Evolutionary conservation across 2,329 filamentous ascomycete species (phyloP).

Genomic region (Fusarium tuaranense): DNA sequence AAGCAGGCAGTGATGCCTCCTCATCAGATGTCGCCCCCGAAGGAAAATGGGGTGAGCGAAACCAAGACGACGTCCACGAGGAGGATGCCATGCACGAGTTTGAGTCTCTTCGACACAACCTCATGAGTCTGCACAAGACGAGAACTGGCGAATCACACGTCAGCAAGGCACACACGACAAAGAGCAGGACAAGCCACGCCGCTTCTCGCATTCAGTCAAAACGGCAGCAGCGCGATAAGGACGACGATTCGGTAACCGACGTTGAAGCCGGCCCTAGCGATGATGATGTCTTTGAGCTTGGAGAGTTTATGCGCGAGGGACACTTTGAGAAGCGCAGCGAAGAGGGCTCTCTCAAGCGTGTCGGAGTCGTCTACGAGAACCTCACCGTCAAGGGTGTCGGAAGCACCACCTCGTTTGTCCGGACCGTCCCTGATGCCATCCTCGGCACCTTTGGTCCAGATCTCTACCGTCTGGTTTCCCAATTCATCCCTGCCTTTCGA

Average conservation of each 20-base stretch:
- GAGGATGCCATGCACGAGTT: constrained; percentile 51
- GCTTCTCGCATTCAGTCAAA: constrained; percentile 19
- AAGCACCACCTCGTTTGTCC: constrained; percentile 74
- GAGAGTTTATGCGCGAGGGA: constrained; percentile 34
- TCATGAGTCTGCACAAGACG: constrained; percentile 50
- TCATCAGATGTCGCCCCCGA: constrained; percentile 32
- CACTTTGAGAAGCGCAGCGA: constrained; percentile 36
- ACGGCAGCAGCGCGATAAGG: constrained; percentile 39
- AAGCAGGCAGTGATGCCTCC: constrained; percentile 30
- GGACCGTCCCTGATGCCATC: constrained; percentile 79
- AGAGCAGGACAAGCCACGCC: constrained; percentile 14
- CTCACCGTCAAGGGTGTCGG: constrained; percentile 80
- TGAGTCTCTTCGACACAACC: constrained; percentile 50
- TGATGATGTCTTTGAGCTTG: constrained; percentile 29
- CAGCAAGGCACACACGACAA: constrained; percentile 29
- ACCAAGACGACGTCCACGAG: constrained; percentile 50
- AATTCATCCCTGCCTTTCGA: constrained; percentile 50
- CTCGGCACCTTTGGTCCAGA: constrained; percentile 85
- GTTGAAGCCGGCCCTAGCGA: constrained; percentile 27
- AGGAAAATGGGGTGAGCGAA: constrained; percentile 52
- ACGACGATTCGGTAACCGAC: constrained; percentile 52
- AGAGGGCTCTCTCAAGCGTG: constrained; percentile 76
- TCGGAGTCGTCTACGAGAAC: constrained; percentile 82
- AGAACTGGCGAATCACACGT: constrained; percentile 50
- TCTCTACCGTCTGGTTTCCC: constrained; percentile 71